Base-by-base conservation (phyloP, 1,284 basidiomycete genomes). In the Athelia sp. region DNA sequence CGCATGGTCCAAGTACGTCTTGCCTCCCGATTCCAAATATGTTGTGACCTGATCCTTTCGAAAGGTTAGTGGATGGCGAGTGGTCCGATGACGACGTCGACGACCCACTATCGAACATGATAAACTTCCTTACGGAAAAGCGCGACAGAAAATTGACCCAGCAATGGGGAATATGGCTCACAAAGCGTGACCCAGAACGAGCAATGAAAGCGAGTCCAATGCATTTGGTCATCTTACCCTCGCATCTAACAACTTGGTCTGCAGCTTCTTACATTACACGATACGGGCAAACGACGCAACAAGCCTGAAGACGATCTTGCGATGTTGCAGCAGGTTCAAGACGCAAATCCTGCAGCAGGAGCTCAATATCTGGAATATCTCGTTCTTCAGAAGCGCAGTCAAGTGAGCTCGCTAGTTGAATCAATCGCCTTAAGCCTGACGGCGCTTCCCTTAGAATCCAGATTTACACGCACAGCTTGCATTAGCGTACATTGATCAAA, bases 101-200 rank as follows among this genome's bases (percentile, higher is more conserved):
- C 17, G 83, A 93, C 58, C 90, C 92, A 0, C 62, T 90, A 1
- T 72, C 73, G 3, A 78, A 83, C 54, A 84, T 97, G 64, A 75
- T 87, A 43, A 62, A 72, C 2, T 66, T 91, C 14, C 70, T 96
- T 2, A 76, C 68, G 26, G 75, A 73, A 48, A 81, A 76, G 54
- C 74, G 77, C 38, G 84, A 90, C 59, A 75, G 79, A 21, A 62
- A 69, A 4, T 59, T 91, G 43, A 79, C 84, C 3, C 81, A 84
- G 51, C 75, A 79, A 47, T 94, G 91, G 80, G 87, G 80, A 0
- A 65, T 91, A 4, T 96, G 94, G 93, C 66, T 98, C 19, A 75
- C 84, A 1, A 78, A 77, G 56, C 77, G 78, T 22, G 82, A 90
- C 62, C 70, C 79, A 0, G 82, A 86, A 17, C 78, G 79, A 34